Percentiles rank a stretch among this genome's conserved stretches.
phyloP scores from a whole-genome alignment of 2,329 filamentous ascomycete species.

The Leptographium radiaticola region DNA sequence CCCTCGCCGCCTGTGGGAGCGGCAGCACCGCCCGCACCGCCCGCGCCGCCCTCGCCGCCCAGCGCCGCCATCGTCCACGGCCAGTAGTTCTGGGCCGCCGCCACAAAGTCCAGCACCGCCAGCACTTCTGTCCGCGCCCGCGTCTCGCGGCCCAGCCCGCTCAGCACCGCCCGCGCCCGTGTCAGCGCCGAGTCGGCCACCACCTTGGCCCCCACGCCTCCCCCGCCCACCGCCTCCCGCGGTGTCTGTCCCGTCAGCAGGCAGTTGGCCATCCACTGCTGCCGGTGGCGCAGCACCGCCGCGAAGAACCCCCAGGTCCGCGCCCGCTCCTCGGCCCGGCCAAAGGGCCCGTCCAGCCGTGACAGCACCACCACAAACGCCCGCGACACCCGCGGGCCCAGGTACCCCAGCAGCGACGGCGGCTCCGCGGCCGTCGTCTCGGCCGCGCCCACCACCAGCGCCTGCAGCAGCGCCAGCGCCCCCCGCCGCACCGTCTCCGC shows the following conservation, averaged over 20 bases:
- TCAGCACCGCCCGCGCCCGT: slow-evolving; percentile 58
- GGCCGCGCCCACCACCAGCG: slow-evolving; percentile 57
- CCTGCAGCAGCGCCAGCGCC: slow-evolving; percentile 57
- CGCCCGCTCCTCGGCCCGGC: slow-evolving; percentile 49
- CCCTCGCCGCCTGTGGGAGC: slow-evolving; percentile 14
- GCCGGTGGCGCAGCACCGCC: slow-evolving; percentile 72
- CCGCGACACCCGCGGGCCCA: slow-evolving; percentile 71
- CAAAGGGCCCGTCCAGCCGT: slow-evolving; percentile 62
- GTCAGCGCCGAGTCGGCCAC: slow-evolving; percentile 54
- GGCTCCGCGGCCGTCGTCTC: slow-evolving; percentile 57
- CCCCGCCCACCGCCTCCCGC: slow-evolving; percentile 52
- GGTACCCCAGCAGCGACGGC: slow-evolving; percentile 83
- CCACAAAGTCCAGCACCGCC: slow-evolving; percentile 74
- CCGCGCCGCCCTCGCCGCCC: slow-evolving; percentile 41
- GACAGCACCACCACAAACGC: slow-evolving; percentile 72
- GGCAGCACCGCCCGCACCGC: no score
- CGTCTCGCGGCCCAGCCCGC: slow-evolving; percentile 19
- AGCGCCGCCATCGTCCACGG: slow-evolving; percentile 81
- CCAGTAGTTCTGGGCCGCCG: slow-evolving; percentile 86
- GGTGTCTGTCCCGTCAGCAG: slow-evolving; percentile 81
- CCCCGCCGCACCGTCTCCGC: slow-evolving; percentile 45
- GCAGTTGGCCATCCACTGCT: slow-evolving; percentile 94
- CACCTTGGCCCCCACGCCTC: slow-evolving; percentile 24
- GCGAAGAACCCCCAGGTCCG: slow-evolving; percentile 78
- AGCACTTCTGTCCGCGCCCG: slow-evolving; percentile 56